Conservation (phyloP, 148 eudicot species). For the Euryodendron excelsum region DNA sequence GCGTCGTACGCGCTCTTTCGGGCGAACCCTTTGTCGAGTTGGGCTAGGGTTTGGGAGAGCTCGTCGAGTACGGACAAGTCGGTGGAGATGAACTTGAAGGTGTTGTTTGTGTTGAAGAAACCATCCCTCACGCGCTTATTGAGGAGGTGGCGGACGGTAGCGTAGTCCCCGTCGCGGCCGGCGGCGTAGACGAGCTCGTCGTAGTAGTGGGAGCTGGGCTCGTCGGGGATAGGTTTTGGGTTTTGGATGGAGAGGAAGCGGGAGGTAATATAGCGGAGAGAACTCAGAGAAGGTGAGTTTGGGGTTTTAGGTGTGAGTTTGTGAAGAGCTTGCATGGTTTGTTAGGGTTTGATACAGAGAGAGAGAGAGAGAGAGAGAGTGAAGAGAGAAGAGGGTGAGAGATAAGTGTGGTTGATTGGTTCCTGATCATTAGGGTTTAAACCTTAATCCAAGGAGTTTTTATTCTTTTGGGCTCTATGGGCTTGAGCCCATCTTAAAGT, state of each 20-base stretch:
- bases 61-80: slow-evolving; percentile 34
- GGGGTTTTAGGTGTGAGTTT: slow-evolving; percentile 17
- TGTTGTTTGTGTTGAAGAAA: slow-evolving; percentile 45
- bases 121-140: slow-evolving; percentile 41
- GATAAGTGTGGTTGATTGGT: too few relatives aligned
- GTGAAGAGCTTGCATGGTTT: slow-evolving; percentile 24
- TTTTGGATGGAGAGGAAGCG: slow-evolving; percentile 12
- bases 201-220: slow-evolving; percentile 29
- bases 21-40: slow-evolving; percentile 37
- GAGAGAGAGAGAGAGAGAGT: too few relatives aligned
- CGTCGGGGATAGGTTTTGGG: slow-evolving; percentile 15
- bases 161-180: slow-evolving; percentile 19
- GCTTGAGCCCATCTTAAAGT: too few relatives aligned
- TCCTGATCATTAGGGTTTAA: too few relatives aligned
- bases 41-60: slow-evolving; percentile 29
- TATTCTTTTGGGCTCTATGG: too few relatives aligned
- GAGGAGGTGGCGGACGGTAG: slow-evolving; percentile 41
- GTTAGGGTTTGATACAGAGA: neutral
- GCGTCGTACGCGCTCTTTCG: slow-evolving; percentile 46
- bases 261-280: slow-evolving; percentile 11
- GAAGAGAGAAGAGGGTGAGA: too few relatives aligned
- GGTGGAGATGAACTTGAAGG: slow-evolving; percentile 55
- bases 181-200: slow-evolving; percentile 40
- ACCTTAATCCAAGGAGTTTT: too few relatives aligned
- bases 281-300: slow-evolving; percentile 1